phyloP scores from a whole-genome alignment of 805 yeast species.

The Pichia manshurica region DNA sequence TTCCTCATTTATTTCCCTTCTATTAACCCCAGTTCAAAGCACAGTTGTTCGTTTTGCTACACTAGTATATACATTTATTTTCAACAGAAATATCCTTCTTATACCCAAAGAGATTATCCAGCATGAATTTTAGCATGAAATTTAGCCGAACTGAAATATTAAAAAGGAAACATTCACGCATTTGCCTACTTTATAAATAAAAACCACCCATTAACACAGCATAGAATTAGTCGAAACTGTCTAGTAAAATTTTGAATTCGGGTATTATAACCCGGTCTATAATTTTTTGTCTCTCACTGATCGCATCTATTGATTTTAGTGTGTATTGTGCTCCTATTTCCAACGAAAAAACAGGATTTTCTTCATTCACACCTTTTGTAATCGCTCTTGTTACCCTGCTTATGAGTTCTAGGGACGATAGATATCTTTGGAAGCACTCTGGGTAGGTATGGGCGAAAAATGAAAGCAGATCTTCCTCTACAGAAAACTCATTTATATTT shows the following conservation, averaged over 20 bases:
- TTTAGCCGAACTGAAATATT: no score
- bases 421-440: conserved; percentile 6
- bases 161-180: no score
- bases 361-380: background rate
- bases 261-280: background rate
- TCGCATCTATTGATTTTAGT: background rate
- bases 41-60: no score
- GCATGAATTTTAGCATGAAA: no score
- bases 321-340: background rate
- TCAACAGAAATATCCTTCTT: no score
- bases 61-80: no score
- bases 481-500: conserved; percentile 7
- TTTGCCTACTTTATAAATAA: no score
- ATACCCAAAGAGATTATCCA: no score
- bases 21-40: no score
- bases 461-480: conserved; percentile 12
- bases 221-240: background rate
- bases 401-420: conserved; percentile 7
- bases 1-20: no score
- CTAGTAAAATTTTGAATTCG: conserved; percentile 1
- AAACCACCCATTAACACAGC: no score
- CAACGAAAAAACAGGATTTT: conserved; percentile 6
- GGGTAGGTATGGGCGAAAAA: conserved; percentile 2
- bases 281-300: background rate
- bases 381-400: conserved; percentile 7